Percentiles rank a stretch among this genome's conserved stretches.
phyloP scores from a whole-genome alignment of 345 rosid species.

The Citropsis articulata region DNA sequence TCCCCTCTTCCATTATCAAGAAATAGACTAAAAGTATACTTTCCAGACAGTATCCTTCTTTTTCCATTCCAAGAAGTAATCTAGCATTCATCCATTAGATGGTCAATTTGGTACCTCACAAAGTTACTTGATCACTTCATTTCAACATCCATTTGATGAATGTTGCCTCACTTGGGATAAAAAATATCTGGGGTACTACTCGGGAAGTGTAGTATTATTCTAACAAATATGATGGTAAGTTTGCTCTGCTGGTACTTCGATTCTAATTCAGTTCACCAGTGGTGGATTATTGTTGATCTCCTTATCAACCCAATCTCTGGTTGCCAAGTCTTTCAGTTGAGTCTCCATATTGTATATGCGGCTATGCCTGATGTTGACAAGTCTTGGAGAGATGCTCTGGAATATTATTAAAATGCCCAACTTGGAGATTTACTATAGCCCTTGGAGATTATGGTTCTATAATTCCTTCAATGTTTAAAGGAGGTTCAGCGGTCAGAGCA shows the following conservation, averaged over 20 bases:
- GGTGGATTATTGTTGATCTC: background rate
- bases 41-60: background rate
- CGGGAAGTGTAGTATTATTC: background rate
- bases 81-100: background rate
- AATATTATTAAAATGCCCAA: background rate
- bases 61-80: background rate
- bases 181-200: background rate
- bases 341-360: background rate
- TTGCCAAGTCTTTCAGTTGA: background rate
- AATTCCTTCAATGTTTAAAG: background rate
- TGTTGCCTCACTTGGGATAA: background rate
- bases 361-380: background rate
- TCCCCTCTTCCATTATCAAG: too few relatives aligned
- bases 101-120: background rate
- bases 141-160: background rate
- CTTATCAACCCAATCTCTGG: background rate
- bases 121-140: background rate
- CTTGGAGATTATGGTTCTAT: background rate
- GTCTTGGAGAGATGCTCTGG: background rate
- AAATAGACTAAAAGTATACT: too few relatives aligned
- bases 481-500: background rate
- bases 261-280: background rate
- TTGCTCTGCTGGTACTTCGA: background rate
- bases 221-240: constrained; percentile 1
- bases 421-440: background rate